These are phyloP conservation scores for Croton setiger DNA, from an alignment of 441 rosid species.

Conservation along the genomic window DNA sequence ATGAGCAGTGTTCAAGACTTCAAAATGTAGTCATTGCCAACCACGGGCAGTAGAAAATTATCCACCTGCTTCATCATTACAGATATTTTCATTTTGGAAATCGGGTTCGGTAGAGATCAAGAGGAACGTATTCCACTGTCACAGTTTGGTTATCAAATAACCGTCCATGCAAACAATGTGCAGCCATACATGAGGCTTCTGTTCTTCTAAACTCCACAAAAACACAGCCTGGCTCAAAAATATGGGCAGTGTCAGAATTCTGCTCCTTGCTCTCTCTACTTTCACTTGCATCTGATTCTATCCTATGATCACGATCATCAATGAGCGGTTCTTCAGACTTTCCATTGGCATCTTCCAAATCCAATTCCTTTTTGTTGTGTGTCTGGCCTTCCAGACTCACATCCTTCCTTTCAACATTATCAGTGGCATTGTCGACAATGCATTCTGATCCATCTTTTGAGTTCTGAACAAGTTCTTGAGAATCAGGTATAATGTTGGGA, in stretches of 20 bases:
- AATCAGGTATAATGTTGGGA: conserved; percentile 13
- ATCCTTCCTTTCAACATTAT: conserved; percentile 15
- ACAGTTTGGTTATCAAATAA: conserved; percentile 51
- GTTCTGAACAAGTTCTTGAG: conserved; percentile 23
- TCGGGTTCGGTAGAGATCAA: conserved; percentile 44
- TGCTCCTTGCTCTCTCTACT: conserved; percentile 30
- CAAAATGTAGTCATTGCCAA: background rate
- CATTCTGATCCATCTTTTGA: conserved; percentile 27
- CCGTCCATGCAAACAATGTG: conserved; percentile 78
- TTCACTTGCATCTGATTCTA: conserved; percentile 27
- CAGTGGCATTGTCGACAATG: conserved; percentile 19
- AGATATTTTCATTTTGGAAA: conserved; percentile 42
- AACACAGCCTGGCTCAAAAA: conserved; percentile 66
- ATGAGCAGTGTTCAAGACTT: background rate
- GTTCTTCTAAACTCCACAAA: conserved; percentile 74
- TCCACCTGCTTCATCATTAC: background rate
- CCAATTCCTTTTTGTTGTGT: conserved; percentile 18
- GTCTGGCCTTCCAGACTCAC: conserved; percentile 18
- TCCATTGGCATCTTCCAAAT: conserved; percentile 26
- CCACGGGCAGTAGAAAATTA: background rate
- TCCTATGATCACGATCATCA: conserved; percentile 15
- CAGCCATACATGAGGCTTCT: conserved; percentile 68
- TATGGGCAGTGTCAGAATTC: conserved; percentile 21
- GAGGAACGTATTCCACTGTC: conserved; percentile 57
- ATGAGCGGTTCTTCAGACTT: conserved; percentile 21